Evolutionary conservation across 768 basidiomycete genomes (phyloP), one percentile per base, ranked within the genome.

Genomic region (Fistulinella prunicolor): DNA sequence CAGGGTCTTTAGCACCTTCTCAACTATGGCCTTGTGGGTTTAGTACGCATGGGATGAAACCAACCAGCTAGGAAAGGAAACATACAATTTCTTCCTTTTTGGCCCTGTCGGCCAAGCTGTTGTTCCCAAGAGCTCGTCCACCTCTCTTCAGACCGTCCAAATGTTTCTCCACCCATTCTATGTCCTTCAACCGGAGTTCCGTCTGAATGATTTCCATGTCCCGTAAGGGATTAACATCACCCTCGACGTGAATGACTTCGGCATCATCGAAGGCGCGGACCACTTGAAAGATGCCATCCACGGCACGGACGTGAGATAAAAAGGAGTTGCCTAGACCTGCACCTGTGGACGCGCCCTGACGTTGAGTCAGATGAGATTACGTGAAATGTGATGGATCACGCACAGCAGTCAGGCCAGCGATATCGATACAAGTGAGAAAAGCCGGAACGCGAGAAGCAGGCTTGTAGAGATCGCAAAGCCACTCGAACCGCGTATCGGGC

Each of bases 231-330:
- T 98, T 79, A 48, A 99, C 94, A 59, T 98, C 96, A 37, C 96
- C 96, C 71, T 98, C 96, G 53, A 98, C 95, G 69, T 99, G 96
- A 57, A 88, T 98, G 65, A 99, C 94, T 60, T 99, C 96, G n/a
- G 94, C 87, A 61, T 99, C 96, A 62, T 98, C 96, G 65, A 99
- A 99, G 6, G 95, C 94, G 43, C 96, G 89, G 47, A 98, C 85
- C 53, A 97, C 86, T 67, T 98, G 96, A 78, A 98, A 99, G 62
- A 99, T 99, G 60, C 96, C 96, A 65, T 99, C 96, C 51, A 98
- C 95, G 9, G 96, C 91, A 48, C 96, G 88, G 36, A 99, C 94
- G 66, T 98, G 93, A 10, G 94, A 94, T 66, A 99, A 73, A 77
- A 99, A 99, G 22, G 94, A 83, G 66, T 99, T 99, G 35, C 96